Base-by-base conservation (phyloP, 2,329 filamentous ascomycete genomes). In the Fusarium oligoseptatum region DNA sequence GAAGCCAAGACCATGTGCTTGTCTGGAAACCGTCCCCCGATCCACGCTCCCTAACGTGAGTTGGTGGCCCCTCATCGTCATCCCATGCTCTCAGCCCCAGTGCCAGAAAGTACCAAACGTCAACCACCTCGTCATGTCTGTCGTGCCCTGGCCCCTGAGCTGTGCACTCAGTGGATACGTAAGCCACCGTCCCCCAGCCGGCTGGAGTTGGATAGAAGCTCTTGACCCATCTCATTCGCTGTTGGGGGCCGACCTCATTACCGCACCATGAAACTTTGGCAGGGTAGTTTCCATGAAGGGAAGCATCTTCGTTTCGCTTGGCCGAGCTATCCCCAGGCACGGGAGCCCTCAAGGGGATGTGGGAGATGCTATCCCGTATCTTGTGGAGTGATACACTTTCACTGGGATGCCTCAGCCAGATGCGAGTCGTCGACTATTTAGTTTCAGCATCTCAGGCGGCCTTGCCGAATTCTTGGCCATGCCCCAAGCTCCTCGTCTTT, bases 111-210 rank as follows among this genome's bases (percentile, higher is more conserved):
- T 66, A 60, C 64, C 67, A 64, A 61, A 61, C 48, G 45, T 66
- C 66, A 69, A 58, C 62, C 45, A 45, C 65, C 67, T 70, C 76
- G 64, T 67, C 72, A 74, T 67, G 37, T 27, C 22, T 63, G 58
- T 45, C 48, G 29, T 67, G 70, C 68, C 70, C 61, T 55, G 57
- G 56, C 65, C 74, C 70, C 69, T 66, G 67, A 67, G 60, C 62
- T 66, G 67, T 55, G 57, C 62, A 61, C 67, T 32, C n/a, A 61
- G 77, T 78, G 77, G 77, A 66, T 76, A 74, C 72, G 71, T 79
- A 73, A 74, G 75, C 73, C 34, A 32, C 61, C 66, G 61, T 67
- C 68, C 69, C 67, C 66, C 60, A 73, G 66, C 57, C 22, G 58
- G 60, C 70, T 70, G 64, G 68, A 56, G 55, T 70, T 52, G 62